Percentiles rank a stretch among this genome's conserved stretches.
phyloP scores from a whole-genome alignment of 345 rosid species.

The Bruguiera parviflora region DNA sequence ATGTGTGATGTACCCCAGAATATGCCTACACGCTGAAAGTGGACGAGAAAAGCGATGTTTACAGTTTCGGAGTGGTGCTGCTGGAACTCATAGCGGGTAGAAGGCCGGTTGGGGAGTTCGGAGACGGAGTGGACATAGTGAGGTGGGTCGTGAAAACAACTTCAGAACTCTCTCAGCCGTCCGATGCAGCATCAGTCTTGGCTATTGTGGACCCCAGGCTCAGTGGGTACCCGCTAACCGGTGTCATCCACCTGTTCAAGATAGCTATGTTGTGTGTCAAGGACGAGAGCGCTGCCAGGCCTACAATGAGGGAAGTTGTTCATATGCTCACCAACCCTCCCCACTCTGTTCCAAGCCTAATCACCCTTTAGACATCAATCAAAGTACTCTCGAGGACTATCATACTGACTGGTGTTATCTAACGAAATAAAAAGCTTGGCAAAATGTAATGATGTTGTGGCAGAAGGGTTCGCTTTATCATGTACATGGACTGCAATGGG shows the following conservation, averaged over 20 bases:
- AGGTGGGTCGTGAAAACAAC: slow-evolving; percentile 76
- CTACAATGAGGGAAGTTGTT: slow-evolving; percentile 92
- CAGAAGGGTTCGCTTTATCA: background rate
- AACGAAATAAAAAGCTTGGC: slow-evolving; percentile 5
- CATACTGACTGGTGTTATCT: background rate
- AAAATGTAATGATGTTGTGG: slow-evolving; percentile 21
- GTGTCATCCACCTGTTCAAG: slow-evolving; percentile 68
- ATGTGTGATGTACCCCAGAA: slow-evolving; percentile 35
- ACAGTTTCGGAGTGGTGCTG: slow-evolving; percentile 83
- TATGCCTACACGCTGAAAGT: slow-evolving; percentile 87
- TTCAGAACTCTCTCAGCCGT: slow-evolving; percentile 64
- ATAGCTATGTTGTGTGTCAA: slow-evolving; percentile 76
- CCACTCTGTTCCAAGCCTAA: slow-evolving; percentile 39
- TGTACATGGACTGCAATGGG: no score
- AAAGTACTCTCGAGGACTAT: background rate
- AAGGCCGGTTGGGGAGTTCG: slow-evolving; percentile 87
- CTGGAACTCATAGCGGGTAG: slow-evolving; percentile 79
- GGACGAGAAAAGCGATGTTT: slow-evolving; percentile 90
- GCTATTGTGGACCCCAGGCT: slow-evolving; percentile 69
- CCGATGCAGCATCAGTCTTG: slow-evolving; percentile 53
- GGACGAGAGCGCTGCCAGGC: slow-evolving; percentile 62
- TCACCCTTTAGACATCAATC: slow-evolving; percentile 20
- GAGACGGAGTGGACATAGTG: slow-evolving; percentile 95
- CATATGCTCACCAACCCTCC: slow-evolving; percentile 68
- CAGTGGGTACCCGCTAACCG: slow-evolving; percentile 48